phyloP scores from a whole-genome alignment of 1,284 basidiomycete species.

The Heterobasidion parviporum region DNA sequence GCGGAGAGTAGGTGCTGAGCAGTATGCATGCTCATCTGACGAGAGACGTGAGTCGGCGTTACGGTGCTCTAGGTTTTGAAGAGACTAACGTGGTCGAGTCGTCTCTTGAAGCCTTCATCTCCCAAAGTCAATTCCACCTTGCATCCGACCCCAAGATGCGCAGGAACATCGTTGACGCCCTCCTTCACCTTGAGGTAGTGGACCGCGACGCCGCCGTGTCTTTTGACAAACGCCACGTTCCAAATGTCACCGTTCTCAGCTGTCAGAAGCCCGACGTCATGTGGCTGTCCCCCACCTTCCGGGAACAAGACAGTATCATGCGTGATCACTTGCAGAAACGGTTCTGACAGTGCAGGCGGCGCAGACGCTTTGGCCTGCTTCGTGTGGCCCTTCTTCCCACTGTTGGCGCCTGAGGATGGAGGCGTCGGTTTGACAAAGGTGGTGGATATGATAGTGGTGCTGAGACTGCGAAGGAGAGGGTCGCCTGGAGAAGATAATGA shows the following conservation, averaged over 20 bases:
- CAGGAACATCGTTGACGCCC: conserved; percentile 33
- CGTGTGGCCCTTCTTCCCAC: conserved; percentile 26
- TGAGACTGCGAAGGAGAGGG: conserved; percentile 49
- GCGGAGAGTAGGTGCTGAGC: conserved; percentile 82
- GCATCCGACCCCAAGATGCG: conserved; percentile 39
- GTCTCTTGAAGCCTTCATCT: conserved; percentile 57
- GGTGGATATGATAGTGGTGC: conserved; percentile 44
- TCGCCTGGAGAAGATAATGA: conserved; percentile 37
- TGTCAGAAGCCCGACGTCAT: conserved; percentile 64
- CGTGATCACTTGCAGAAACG: conserved; percentile 56
- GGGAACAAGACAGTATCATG: conserved; percentile 86
- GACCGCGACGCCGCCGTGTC: conserved; percentile 69
- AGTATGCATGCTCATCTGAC: conserved; percentile 77
- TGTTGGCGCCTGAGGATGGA: conserved; percentile 25
- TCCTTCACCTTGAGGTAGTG: conserved; percentile 60
- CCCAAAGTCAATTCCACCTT: conserved; percentile 51
- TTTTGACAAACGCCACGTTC: conserved; percentile 63
- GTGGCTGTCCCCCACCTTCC: conserved; percentile 84
- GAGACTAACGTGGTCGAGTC: conserved; percentile 69
- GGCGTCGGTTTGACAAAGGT: conserved; percentile 29
- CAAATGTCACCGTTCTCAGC: conserved; percentile 35
- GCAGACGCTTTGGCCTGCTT: conserved; percentile 48
- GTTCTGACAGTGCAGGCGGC: conserved; percentile 28
- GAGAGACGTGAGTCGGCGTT: background rate
- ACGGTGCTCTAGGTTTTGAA: background rate